These are phyloP conservation scores for Circinella umbellata DNA, from an alignment of 371 early-diverging fungal genomes.

Conservation along the genomic window DNA sequence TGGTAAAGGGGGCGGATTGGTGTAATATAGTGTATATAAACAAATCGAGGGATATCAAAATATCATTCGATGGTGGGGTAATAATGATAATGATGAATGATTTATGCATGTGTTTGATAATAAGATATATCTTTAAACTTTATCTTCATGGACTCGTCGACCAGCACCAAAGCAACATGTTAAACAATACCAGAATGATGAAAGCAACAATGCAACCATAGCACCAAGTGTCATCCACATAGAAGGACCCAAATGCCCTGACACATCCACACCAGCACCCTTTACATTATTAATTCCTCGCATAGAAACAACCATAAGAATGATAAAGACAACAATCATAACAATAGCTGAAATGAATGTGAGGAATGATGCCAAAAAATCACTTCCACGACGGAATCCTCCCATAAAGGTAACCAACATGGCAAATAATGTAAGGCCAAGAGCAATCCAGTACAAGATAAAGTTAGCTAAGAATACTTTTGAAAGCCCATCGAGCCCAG, in stretches of 20 bases:
- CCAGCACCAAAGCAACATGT: slow-evolving; percentile 29
- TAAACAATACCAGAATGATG: slow-evolving; percentile 34
- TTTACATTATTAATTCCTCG: slow-evolving; percentile 39
- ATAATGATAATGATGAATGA: too few species aligned
- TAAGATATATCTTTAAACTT: slow-evolving; percentile 15
- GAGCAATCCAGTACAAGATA: slow-evolving; percentile 36
- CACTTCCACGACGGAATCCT: slow-evolving; percentile 27
- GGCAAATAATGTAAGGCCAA: slow-evolving; percentile 34
- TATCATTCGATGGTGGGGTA: too few species aligned
- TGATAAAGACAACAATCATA: slow-evolving; percentile 34
- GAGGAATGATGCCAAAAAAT: slow-evolving; percentile 29
- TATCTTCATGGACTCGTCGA: slow-evolving; percentile 24
- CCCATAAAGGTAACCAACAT: slow-evolving; percentile 28
- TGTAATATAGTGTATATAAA: too few species aligned
- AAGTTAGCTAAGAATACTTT: slow-evolving; percentile 35
- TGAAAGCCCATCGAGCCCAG: slow-evolving; percentile 16
- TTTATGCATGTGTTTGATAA: not conserved
- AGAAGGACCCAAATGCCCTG: slow-evolving; percentile 38
- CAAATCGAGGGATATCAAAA: too few species aligned
- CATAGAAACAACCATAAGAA: slow-evolving; percentile 35
- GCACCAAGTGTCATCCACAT: slow-evolving; percentile 40
- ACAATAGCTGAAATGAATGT: slow-evolving; percentile 35
- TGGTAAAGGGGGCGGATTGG: too few species aligned
- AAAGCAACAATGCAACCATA: slow-evolving; percentile 28
- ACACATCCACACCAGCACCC: slow-evolving; percentile 19